Evolutionary conservation across 768 basidiomycete species (phyloP).

Genomic region (Russula dissimulans): DNA sequence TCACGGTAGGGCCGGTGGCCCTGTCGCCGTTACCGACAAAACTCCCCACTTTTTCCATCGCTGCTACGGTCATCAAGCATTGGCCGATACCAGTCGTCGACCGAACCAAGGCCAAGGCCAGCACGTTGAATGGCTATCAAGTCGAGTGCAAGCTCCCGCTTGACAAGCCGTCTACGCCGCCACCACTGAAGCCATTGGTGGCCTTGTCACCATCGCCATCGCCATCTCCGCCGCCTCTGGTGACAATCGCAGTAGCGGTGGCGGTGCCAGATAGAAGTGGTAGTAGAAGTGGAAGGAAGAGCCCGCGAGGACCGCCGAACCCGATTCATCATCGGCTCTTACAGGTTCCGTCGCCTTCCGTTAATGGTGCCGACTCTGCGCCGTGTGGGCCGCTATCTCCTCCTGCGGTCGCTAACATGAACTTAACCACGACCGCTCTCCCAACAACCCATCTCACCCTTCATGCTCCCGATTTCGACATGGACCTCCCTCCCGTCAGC

Average conservation of each 20-base stretch:
- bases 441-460: slow-evolving; percentile 62
- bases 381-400: slow-evolving; percentile 41
- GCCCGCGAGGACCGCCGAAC: slow-evolving; percentile 1
- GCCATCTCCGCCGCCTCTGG: slow-evolving; percentile 9
- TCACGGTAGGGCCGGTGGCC: neutral
- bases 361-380: slow-evolving; percentile 27
- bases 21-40: neutral
- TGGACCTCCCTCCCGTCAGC: slow-evolving; percentile 48
- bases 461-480: slow-evolving; percentile 79
- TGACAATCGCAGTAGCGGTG: neutral
- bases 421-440: slow-evolving; percentile 35
- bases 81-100: slow-evolving; percentile 42
- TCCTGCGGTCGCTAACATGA: slow-evolving; percentile 35
- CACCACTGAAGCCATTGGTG: slow-evolving; percentile 19
- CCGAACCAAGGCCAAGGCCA: slow-evolving; percentile 52
- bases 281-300: neutral
- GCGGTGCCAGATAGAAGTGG: neutral
- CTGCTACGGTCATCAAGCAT: slow-evolving; percentile 50
- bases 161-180: slow-evolving; percentile 14
- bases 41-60: slow-evolving; percentile 5
- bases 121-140: slow-evolving; percentile 22
- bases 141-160: slow-evolving; percentile 26
- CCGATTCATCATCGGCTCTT: slow-evolving; percentile 8
- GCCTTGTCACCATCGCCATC: slow-evolving; percentile 22
- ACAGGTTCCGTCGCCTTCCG: slow-evolving; percentile 15